These are phyloP conservation scores for Oemleria cerasiformis DNA, from an alignment of 306 rosid species.

Conservation along the genomic window DNA sequence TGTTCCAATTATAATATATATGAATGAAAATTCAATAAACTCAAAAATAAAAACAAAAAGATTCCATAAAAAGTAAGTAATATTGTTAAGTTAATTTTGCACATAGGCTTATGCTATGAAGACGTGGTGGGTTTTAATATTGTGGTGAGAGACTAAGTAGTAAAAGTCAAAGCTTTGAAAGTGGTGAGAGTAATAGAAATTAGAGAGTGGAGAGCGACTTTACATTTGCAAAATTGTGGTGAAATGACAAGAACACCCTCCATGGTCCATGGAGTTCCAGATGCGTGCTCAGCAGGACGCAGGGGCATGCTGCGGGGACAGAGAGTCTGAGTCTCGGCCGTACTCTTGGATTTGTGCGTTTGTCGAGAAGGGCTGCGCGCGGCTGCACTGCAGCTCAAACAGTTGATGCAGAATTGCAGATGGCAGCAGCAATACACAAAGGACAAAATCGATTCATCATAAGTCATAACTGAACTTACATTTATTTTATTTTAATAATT, in stretches of 20 bases:
- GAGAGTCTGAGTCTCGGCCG: not conserved
- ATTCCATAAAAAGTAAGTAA: no score
- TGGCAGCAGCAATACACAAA: not conserved
- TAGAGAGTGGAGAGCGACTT: slow-evolving; percentile 8
- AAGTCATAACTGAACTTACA: no score
- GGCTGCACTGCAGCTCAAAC: no score
- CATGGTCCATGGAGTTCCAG: slow-evolving; percentile 11
- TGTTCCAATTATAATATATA: no score
- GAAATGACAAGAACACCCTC: not conserved
- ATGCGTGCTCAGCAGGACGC: not conserved
- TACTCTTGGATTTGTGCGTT: slow-evolving; percentile 3
- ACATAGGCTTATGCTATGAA: no score
- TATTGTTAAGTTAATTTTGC: no score
- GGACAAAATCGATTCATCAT: not conserved
- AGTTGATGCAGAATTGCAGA: not conserved
- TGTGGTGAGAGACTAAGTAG: no score
- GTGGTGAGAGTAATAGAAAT: not conserved
- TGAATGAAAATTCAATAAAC: no score
- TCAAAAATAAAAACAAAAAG: no score
- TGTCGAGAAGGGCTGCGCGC: not conserved
- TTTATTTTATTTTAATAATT: no score
- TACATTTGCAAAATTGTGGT: not conserved
- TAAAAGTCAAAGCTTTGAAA: slow-evolving; percentile 4
- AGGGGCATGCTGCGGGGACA: not conserved
- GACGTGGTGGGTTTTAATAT: no score